These are phyloP conservation scores for Apium graveolens DNA, from an alignment of 129 eudicot species.

Conservation along the genomic window DNA sequence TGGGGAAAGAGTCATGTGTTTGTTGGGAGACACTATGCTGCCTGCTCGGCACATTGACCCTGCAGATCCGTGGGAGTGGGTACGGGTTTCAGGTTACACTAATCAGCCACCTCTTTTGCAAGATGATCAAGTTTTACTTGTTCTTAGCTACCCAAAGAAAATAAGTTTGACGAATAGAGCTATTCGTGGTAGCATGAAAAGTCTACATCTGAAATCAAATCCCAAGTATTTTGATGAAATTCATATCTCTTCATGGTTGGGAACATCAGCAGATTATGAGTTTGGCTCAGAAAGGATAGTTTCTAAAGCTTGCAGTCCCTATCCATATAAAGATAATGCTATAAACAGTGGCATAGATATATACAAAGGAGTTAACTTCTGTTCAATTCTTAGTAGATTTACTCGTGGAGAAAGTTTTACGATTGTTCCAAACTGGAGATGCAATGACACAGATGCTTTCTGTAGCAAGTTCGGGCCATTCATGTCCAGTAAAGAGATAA, in stretches of 20 bases:
- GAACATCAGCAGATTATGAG: conserved; percentile 47
- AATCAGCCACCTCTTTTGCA: conserved; percentile 69
- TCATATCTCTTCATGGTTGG: conserved; percentile 47
- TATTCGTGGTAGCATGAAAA: conserved; percentile 55
- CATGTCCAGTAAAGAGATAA: conserved; percentile 34
- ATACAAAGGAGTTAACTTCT: conserved; percentile 72
- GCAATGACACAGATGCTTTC: conserved; percentile 56
- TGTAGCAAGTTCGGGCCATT: conserved; percentile 88
- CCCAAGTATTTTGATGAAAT: conserved; percentile 82
- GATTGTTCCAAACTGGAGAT: conserved; percentile 82
- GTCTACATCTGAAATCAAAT: conserved; percentile 53
- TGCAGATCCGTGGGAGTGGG: conserved; percentile 81
- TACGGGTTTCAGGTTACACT: conserved; percentile 57
- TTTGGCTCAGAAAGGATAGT: conserved; percentile 50
- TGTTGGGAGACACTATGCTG: conserved; percentile 66
- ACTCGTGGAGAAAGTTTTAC: conserved; percentile 52
- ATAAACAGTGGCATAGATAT: conserved; percentile 29
- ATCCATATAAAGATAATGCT: conserved; percentile 54
- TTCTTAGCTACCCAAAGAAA: conserved; percentile 57
- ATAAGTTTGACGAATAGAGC: conserved; percentile 45
- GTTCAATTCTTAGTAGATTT: conserved; percentile 53
- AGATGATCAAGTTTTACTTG: conserved; percentile 73
- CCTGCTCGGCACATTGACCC: conserved; percentile 71
- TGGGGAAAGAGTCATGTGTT: conserved; percentile 73
- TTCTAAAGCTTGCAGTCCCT: conserved; percentile 76